phyloP scores from a whole-genome alignment of 495 filamentous ascomycete species.

The Xylaria scruposa region DNA sequence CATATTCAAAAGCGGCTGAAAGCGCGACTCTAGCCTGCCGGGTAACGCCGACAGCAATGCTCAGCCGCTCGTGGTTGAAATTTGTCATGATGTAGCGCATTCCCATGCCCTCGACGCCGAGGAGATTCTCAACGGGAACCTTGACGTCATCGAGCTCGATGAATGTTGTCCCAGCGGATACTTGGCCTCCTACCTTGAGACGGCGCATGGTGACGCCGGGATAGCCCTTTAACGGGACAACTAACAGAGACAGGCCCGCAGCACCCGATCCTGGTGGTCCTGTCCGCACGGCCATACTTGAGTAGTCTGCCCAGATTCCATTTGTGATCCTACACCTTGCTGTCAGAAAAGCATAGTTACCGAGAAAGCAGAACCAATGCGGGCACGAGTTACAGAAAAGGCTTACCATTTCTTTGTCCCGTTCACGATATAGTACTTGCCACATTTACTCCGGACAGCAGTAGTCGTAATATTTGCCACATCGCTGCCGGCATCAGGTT shows the following conservation, averaged over 20 bases:
- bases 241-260: constrained; percentile 66
- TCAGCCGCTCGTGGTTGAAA: constrained; percentile 81
- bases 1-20: constrained; percentile 69
- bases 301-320: constrained; percentile 76
- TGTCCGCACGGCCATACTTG: constrained; percentile 78
- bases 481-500: constrained; percentile 74
- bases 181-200: constrained; percentile 65
- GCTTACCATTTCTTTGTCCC: constrained; percentile 78
- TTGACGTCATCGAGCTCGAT: constrained; percentile 77
- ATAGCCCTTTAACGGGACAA: constrained; percentile 69
- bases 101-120: constrained; percentile 73
- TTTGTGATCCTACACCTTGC: constrained; percentile 68
- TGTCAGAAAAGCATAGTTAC: neutral
- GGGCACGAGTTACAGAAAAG: neutral
- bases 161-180: constrained; percentile 72
- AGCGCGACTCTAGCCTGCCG: constrained; percentile 70
- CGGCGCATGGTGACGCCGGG: constrained; percentile 71
- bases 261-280: constrained; percentile 65
- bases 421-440: constrained; percentile 73
- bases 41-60: constrained; percentile 67
- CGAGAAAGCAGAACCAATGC: neutral
- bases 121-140: constrained; percentile 71
- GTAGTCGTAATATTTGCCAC: constrained; percentile 74
- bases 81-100: constrained; percentile 84
- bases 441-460: constrained; percentile 60